These are phyloP conservation scores for Pichia sp. DNA, from an alignment of 1,139 yeast species.

Conservation along the genomic window DNA sequence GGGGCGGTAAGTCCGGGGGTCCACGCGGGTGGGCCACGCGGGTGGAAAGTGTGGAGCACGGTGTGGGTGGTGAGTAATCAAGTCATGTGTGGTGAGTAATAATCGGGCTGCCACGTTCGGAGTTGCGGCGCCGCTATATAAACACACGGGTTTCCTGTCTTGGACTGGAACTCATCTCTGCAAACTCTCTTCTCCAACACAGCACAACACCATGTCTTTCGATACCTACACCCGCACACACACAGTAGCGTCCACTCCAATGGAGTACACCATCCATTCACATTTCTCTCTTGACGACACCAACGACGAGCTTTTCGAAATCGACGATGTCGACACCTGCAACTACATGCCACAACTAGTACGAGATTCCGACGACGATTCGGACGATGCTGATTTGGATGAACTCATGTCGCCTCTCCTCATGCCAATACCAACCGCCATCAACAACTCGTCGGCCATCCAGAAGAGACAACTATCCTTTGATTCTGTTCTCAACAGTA, in stretches of 20 bases:
- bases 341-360: not conserved
- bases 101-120: too few relatives aligned
- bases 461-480: conserved; percentile 1
- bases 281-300: not conserved
- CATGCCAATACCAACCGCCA: not conserved
- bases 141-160: not conserved
- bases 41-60: too few relatives aligned
- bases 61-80: not conserved
- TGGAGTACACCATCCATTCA: not conserved
- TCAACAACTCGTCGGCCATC: not conserved
- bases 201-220: not conserved
- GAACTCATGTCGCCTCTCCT: not conserved
- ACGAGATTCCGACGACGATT: not conserved
- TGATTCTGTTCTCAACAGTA: conserved; percentile 5
- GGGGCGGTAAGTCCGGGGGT: not conserved
- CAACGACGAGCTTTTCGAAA: conserved; percentile 8
- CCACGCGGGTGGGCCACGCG: too few relatives aligned
- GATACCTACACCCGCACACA: not conserved
- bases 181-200: too few relatives aligned
- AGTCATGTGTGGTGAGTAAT: too few relatives aligned
- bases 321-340: conserved; percentile 11
- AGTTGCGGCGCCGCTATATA: too few relatives aligned
- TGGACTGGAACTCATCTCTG: too few relatives aligned
- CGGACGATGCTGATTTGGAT: not conserved
- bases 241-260: not conserved